These are phyloP conservation scores for Irpex lacteus DNA, from an alignment of 1,284 basidiomycete genomes.

Conservation along the genomic window DNA sequence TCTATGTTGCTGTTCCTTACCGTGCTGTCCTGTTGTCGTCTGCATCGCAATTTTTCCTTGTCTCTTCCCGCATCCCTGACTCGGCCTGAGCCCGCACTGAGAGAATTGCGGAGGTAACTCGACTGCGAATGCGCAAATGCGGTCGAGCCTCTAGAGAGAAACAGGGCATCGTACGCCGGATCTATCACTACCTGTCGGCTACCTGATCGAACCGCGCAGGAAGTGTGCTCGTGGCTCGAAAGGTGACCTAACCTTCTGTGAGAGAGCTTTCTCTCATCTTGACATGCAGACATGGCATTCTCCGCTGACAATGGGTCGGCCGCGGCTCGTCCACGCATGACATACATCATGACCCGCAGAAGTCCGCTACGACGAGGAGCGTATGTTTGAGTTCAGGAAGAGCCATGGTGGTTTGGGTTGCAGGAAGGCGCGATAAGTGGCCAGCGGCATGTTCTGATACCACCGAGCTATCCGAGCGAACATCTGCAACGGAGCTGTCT, in stretches of 20 bases:
- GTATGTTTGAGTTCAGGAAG: slow-evolving; percentile 5
- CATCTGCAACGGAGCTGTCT: neutral
- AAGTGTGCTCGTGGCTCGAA: neutral
- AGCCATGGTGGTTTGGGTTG: neutral
- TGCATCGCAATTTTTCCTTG: neutral
- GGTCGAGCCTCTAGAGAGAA: neutral
- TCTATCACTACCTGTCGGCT: slow-evolving; percentile 1
- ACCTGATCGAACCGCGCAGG: neutral
- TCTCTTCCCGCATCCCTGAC: neutral
- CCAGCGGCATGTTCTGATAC: slow-evolving; percentile 3
- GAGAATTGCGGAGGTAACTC: neutral
- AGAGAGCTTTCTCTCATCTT: neutral
- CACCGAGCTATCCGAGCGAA: neutral
- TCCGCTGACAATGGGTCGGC: slow-evolving; percentile 1
- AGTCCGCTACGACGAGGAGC: neutral
- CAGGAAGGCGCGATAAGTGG: neutral
- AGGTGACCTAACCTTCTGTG: neutral
- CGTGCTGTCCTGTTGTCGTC: neutral
- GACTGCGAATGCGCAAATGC: neutral
- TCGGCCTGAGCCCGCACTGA: neutral
- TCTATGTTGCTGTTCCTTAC: neutral
- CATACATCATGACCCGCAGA: slow-evolving; percentile 1
- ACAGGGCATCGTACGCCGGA: neutral
- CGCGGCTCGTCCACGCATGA: slow-evolving; percentile 10
- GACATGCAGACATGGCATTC: slow-evolving; percentile 9